Base-by-base conservation (phyloP, 1,139 yeast genomes). In the Hansenula lynferdii region DNA sequence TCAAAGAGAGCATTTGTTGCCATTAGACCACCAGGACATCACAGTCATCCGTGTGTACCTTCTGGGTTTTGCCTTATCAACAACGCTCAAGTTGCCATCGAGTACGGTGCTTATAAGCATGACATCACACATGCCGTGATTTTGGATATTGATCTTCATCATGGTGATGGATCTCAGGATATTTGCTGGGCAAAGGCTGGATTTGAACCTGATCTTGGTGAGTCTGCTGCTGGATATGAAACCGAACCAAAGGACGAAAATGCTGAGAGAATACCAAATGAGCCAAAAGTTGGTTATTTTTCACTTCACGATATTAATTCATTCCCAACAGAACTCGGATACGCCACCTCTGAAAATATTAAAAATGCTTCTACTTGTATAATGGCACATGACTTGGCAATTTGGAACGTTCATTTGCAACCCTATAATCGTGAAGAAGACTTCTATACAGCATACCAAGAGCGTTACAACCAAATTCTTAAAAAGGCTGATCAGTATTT, bases 101-200 rank as follows among this genome's bases (percentile, higher is more conserved):
- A 85, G 53, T 86, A 86, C 56, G 95, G 95, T 1, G 74, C 71
- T 43, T 75, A 69, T 38, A 61, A 66, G 12, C 75, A 83, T 52
- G 79, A 70, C 3, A 78, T 86, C 3, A 80, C 92, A 0, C 95
- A 86, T 60, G 89, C 89, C 15, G 92, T 84, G 1, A 82, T 86
- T 21, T 64, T 86, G 27, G 96, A 86, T 57, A 82, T 86, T 45
- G 96, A 86, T 59, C 67, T 86, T 37, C 96, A 86, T 55, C 96
- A 86, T 54, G 96, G 96, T n/a, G 96, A 86, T 59, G 96, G 96
- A 6, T 76, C 86, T 6, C 96, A 86, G 54, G 95, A 85, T 58
- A 82, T 86, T 21, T 80, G 94, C 50, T 85, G 92, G 90, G 82
- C 80, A 50, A 67, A 85, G 48, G 85, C 86, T 0, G 85, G 86